Conservation (phyloP, 108 stramenopile genomes). For the Cyclotella atomus region DNA sequence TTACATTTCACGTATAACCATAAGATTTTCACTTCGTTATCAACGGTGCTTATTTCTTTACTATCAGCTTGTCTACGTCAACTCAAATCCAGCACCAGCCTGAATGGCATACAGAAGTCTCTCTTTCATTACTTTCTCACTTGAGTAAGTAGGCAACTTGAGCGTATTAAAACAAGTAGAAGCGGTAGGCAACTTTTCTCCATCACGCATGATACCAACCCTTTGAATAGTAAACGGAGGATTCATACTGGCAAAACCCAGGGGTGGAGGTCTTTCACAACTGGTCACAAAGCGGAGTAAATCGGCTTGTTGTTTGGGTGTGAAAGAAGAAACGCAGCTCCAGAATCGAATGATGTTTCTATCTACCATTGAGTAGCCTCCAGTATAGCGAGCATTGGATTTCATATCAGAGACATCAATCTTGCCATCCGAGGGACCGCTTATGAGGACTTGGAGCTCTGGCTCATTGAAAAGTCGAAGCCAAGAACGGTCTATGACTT, state of each 20-base stretch:
- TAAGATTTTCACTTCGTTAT: no score
- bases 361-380: constrained; percentile 90
- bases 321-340: constrained; percentile 80
- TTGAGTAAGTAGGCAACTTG: constrained; percentile 98
- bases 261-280: constrained; percentile 96
- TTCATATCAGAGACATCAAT: constrained; percentile 94
- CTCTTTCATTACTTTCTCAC: constrained; percentile 87
- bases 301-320: constrained; percentile 80
- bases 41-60: no score
- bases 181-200: constrained; percentile 91
- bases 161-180: constrained; percentile 98
- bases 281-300: constrained; percentile 96
- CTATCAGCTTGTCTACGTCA: constrained; percentile 67
- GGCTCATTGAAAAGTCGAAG: constrained; percentile 95
- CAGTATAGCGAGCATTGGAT: constrained; percentile 86
- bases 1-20: no score
- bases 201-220: constrained; percentile 87
- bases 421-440: constrained; percentile 82
- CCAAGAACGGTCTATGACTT: constrained; percentile 92
- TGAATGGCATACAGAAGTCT: constrained; percentile 83
- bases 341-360: constrained; percentile 89
- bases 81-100: constrained; percentile 93
- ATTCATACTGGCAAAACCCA: constrained; percentile 94
- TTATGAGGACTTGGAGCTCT: constrained; percentile 95
- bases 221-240: constrained; percentile 97